Conservation (phyloP, 495 filamentous ascomycete species). For the Talaromyces adpressus region DNA sequence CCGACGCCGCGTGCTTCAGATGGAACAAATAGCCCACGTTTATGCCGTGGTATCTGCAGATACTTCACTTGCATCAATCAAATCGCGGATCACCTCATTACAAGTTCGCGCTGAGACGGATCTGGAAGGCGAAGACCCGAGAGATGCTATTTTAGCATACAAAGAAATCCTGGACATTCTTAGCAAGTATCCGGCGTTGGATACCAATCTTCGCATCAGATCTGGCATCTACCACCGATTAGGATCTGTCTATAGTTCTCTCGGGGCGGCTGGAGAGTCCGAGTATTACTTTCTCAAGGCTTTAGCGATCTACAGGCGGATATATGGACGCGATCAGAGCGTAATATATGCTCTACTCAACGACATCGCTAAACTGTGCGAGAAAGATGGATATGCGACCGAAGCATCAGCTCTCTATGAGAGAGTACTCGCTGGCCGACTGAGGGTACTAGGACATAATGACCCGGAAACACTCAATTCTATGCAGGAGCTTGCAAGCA, state of each 20-base stretch:
- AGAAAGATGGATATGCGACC: slow-evolving; percentile 23
- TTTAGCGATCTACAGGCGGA: slow-evolving; percentile 20
- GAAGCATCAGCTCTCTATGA: slow-evolving; percentile 25
- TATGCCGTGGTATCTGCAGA: slow-evolving; percentile 9
- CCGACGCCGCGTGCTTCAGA: slow-evolving; percentile 20
- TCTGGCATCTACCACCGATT: slow-evolving; percentile 20
- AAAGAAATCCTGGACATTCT: slow-evolving; percentile 20
- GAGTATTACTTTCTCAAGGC: slow-evolving; percentile 23
- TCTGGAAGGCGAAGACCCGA: slow-evolving; percentile 15
- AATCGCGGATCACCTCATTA: slow-evolving; percentile 4
- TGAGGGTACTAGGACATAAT: slow-evolving; percentile 23
- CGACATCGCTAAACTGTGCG: slow-evolving; percentile 22
- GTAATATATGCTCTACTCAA: slow-evolving; percentile 21
- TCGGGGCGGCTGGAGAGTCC: slow-evolving; percentile 18
- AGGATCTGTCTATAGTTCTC: slow-evolving; percentile 19
- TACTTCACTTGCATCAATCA: slow-evolving; percentile 3
- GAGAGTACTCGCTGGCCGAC: slow-evolving; percentile 22
- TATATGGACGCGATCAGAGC: slow-evolving; percentile 20
- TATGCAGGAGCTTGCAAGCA: slow-evolving; percentile 24
- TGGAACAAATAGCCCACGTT: slow-evolving; percentile 22
- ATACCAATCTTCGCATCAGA: slow-evolving; percentile 18
- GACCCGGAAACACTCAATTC: slow-evolving; percentile 23
- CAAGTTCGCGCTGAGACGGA: slow-evolving; percentile 12
- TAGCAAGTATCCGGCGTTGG: slow-evolving; percentile 15
- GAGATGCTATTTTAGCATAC: slow-evolving; percentile 18